These are phyloP conservation scores for Wickerhamiella dianesei DNA, from an alignment of 805 yeast species.

Conservation along the genomic window DNA sequence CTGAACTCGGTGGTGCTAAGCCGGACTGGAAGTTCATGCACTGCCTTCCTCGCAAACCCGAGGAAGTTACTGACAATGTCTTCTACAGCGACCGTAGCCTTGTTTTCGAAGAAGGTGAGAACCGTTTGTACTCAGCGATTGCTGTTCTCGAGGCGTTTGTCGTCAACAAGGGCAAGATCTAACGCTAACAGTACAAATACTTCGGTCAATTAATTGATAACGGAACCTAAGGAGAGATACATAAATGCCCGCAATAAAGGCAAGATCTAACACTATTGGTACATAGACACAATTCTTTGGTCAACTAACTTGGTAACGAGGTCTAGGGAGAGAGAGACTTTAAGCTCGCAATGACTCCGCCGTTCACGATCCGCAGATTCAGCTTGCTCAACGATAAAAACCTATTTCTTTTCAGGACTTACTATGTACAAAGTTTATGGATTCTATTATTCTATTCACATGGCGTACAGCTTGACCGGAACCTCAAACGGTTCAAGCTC, in stretches of 20 bases:
- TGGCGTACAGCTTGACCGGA: background rate
- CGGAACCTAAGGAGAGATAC: too few species aligned
- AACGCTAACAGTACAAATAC: background rate
- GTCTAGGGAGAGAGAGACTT: too few species aligned
- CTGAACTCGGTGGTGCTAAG: slow-evolving; percentile 43
- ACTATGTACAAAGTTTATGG: too few species aligned
- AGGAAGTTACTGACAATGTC: slow-evolving; percentile 88
- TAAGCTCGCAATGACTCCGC: too few species aligned
- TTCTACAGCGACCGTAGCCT: slow-evolving; percentile 73
- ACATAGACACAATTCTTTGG: too few species aligned
- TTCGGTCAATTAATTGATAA: too few species aligned
- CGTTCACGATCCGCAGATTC: too few species aligned
- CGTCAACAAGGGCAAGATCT: slow-evolving; percentile 50
- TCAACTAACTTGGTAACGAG: too few species aligned
- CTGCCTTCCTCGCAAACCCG: slow-evolving; percentile 89
- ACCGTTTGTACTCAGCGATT: slow-evolving; percentile 90
- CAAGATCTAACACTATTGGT: too few species aligned
- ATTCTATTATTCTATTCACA: background rate
- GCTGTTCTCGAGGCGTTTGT: slow-evolving; percentile 87
- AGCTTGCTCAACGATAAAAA: too few species aligned
- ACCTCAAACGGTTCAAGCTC: background rate
- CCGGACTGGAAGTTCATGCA: slow-evolving; percentile 86
- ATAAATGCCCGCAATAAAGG: too few species aligned
- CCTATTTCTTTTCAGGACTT: too few species aligned
- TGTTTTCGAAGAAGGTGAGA: slow-evolving; percentile 93